Conservation (phyloP, 2,329 filamentous ascomycete genomes). For the Mollisiaceae sp. region DNA sequence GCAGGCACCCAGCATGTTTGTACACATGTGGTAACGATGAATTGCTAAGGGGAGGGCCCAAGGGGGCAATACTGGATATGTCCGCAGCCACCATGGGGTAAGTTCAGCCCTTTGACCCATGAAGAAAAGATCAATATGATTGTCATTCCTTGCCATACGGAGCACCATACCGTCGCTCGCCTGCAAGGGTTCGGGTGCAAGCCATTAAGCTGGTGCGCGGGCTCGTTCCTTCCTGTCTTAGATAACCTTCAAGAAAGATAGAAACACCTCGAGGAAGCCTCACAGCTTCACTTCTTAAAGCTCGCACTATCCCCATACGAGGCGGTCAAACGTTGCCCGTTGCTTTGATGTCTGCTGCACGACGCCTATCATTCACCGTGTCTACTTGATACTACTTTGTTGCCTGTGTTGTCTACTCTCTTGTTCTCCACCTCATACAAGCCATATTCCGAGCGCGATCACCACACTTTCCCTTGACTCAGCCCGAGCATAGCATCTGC, state of each 20-base stretch:
- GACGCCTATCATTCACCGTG: background rate
- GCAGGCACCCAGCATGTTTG: background rate
- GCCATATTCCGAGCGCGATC: background rate
- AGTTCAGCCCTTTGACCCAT: background rate
- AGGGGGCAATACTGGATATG: background rate
- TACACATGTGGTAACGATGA: background rate
- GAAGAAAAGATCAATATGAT: background rate
- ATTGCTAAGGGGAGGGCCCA: background rate
- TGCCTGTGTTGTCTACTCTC: background rate
- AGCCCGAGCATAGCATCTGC: background rate
- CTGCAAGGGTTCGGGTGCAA: background rate
- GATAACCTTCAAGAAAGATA: background rate
- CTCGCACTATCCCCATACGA: background rate
- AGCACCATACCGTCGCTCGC: background rate
- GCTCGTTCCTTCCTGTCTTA: conserved; percentile 6
- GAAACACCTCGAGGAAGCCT: background rate
- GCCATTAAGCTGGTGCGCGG: conserved; percentile 1
- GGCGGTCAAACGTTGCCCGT: background rate
- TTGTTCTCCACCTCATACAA: background rate
- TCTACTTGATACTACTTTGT: conserved; percentile 2
- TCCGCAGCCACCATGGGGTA: conserved; percentile 7
- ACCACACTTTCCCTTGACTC: background rate
- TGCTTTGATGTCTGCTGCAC: background rate
- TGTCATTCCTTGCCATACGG: background rate
- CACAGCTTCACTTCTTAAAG: background rate